Base-by-base conservation (phyloP, 106 monocot species). In the Vanilla planifolia region DNA sequence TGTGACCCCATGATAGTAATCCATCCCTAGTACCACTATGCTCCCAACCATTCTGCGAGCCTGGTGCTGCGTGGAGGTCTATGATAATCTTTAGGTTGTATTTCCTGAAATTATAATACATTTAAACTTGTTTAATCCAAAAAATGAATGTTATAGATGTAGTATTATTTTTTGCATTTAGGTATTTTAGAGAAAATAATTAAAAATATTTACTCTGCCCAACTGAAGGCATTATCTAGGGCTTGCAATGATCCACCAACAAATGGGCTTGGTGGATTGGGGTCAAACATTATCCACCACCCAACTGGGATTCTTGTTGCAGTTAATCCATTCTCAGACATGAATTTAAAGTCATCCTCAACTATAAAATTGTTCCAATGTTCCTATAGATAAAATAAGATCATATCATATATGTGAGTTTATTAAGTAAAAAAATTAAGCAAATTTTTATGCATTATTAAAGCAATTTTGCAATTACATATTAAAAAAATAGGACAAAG, bases 1-100 rank as follows among this genome's bases (percentile, higher is more conserved):
- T 79, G 3, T 22, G 55, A 16, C 87, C 88, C 87, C 87, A 92
- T 16, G 70, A 72, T 6, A 65, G 75, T 8, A 62, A 47, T 8
- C 92, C 92, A 62, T 92, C 92, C 67, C 92, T 78, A 0, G 84
- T 61, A 27, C 57, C 83, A 42, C 92, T 81, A 46, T 88, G 92
- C 29, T 88, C 87, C 17, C 45, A 25, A 1, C 61, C 67, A 46
- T 83, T 83, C n/a, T 83, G 77, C 0, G 77, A 72, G 0, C 82
- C 77, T 0, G 77, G 77, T 1, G 77, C 82, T 5, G 74, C 82
- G 20, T 83, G 82, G 4, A 83, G 77, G 41, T 83, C 70, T 6
- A 78, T 58, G 17, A 83, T 83, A 8, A 83, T 74, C 36, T 74
- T 70, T 0, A 83, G 37, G 26, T 43, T 50, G 43, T 83, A 67